A percentile compares a stretch with the other conserved stretches of the same genome.
Evolutionary conservation across 2,329 filamentous ascomycete genomes (phyloP).

Genomic region (Cucurbitaria berberidis): DNA sequence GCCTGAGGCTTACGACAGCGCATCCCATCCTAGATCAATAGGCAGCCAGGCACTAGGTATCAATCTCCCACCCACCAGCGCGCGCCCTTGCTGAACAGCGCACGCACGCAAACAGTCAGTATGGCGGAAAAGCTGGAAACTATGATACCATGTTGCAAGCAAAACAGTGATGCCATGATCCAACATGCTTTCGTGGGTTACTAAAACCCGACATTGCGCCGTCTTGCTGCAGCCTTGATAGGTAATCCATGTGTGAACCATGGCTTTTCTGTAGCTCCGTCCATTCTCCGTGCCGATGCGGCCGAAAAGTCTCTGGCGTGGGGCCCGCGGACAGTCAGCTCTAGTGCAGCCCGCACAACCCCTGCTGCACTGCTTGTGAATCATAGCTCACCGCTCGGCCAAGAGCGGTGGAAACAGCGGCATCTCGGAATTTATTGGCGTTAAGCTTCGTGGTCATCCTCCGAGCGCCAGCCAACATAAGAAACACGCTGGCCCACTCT

Average conservation of each 20-base stretch:
- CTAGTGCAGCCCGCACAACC: constrained; percentile 13
- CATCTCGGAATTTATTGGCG: constrained; percentile 34
- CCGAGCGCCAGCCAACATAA: constrained; percentile 40
- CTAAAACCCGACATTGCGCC: constrained; percentile 22
- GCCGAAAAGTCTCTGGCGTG: background rate
- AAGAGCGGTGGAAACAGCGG: constrained; percentile 37
- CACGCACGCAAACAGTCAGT: constrained; percentile 5
- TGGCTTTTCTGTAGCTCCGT: constrained; percentile 16
- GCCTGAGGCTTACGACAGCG: constrained; percentile 32
- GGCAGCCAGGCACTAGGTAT: constrained; percentile 31
- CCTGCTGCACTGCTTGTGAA: constrained; percentile 26
- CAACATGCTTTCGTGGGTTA: constrained; percentile 18
- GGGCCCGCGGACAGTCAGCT: background rate
- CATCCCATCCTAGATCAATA: constrained; percentile 23
- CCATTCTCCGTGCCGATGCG: constrained; percentile 6
- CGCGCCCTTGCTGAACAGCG: constrained; percentile 14
- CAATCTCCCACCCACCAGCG: constrained; percentile 15
- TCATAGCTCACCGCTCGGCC: constrained; percentile 28
- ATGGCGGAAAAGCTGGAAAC: constrained; percentile 7
- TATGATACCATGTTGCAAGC: constrained; percentile 5
- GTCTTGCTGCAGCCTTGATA: constrained; percentile 15
- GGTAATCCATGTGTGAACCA: constrained; percentile 18
- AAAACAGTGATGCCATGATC: constrained; percentile 27
- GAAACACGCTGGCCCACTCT: constrained; percentile 35
- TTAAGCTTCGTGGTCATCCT: constrained; percentile 38